Percentiles rank a stretch among this genome's conserved stretches.
Evolutionary conservation across 306 rosid genomes (phyloP).

Genomic region (Sindora glabra): DNA sequence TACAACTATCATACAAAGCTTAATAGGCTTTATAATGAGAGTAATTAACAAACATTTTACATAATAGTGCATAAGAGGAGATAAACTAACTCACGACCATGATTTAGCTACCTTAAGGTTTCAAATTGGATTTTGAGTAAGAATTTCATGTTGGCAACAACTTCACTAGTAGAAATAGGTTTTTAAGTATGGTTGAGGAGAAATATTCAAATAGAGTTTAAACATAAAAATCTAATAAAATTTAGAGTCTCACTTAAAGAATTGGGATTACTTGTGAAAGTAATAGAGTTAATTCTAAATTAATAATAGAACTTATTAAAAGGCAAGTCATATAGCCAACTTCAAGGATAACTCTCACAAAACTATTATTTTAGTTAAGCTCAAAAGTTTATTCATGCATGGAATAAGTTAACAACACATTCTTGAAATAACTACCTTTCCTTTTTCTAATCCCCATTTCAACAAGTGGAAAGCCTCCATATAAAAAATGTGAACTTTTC

Average conservation of each 20-base stretch:
- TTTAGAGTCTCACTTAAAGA: conserved; percentile 47
- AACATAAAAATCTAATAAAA: conserved; percentile 13
- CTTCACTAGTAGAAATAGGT: conserved; percentile 19
- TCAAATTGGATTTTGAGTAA: conserved; percentile 15
- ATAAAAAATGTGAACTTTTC: background rate
- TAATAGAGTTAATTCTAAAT: conserved; percentile 38
- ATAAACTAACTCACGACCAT: conserved; percentile 9
- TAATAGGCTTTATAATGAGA: background rate
- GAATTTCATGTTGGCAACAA: conserved; percentile 17
- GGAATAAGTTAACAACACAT: background rate
- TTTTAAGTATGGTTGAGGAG: conserved; percentile 21
- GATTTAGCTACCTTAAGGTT: conserved; percentile 24
- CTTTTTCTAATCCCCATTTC: background rate
- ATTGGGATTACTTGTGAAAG: conserved; percentile 63
- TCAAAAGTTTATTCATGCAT: conserved; percentile 4
- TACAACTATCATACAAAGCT: conserved; percentile 3
- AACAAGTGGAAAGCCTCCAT: background rate
- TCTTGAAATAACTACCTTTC: background rate
- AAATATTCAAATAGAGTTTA: conserved; percentile 17
- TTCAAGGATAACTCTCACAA: conserved; percentile 30
- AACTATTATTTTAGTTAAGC: conserved; percentile 15
- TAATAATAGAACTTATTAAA: conserved; percentile 21
- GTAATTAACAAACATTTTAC: background rate
- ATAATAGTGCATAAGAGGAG: conserved; percentile 12
- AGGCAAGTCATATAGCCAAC: conserved; percentile 21